phyloP scores from a whole-genome alignment of 1,284 basidiomycete genomes.

The Xerocomus amazonicus region DNA sequence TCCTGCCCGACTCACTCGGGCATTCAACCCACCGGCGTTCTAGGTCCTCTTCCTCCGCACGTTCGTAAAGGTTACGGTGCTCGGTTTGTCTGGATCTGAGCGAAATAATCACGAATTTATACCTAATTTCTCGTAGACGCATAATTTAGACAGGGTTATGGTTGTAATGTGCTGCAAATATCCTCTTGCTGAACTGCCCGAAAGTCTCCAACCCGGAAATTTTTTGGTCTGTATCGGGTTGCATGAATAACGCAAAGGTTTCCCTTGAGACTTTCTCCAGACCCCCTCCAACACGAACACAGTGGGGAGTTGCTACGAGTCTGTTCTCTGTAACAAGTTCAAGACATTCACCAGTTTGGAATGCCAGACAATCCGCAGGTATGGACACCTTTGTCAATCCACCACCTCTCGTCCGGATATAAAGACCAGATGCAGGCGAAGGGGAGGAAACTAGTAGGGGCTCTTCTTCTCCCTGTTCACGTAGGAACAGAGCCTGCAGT shows the following conservation, averaged over 20 bases:
- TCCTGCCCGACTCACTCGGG: conserved; percentile 52
- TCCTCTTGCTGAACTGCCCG: conserved; percentile 81
- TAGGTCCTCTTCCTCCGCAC: conserved; percentile 23
- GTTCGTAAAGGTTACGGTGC: conserved; percentile 12
- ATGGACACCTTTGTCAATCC: conserved; percentile 78
- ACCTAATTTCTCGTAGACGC: conserved; percentile 11
- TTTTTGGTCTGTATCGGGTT: conserved; percentile 78
- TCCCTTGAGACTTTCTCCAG: conserved; percentile 66
- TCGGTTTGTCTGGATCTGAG: neutral
- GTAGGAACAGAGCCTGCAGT: conserved; percentile 78
- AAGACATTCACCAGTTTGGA: conserved; percentile 92
- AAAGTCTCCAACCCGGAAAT: conserved; percentile 74
- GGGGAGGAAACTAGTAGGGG: conserved; percentile 61
- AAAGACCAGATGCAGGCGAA: conserved; percentile 75
- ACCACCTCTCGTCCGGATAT: conserved; percentile 81
- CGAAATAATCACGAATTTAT: conserved; percentile 11
- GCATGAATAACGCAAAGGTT: conserved; percentile 90
- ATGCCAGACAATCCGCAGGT: conserved; percentile 77
- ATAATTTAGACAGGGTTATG: conserved; percentile 21
- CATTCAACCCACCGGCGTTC: conserved; percentile 43
- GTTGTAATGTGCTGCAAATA: conserved; percentile 79
- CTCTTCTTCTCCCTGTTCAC: conserved; percentile 38
- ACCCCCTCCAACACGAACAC: conserved; percentile 67
- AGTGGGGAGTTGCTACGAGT: conserved; percentile 87
- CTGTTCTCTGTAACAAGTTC: conserved; percentile 77